These are phyloP conservation scores for Canariomyces notabilis DNA, from an alignment of 2,329 filamentous ascomycete genomes.

Conservation along the genomic window DNA sequence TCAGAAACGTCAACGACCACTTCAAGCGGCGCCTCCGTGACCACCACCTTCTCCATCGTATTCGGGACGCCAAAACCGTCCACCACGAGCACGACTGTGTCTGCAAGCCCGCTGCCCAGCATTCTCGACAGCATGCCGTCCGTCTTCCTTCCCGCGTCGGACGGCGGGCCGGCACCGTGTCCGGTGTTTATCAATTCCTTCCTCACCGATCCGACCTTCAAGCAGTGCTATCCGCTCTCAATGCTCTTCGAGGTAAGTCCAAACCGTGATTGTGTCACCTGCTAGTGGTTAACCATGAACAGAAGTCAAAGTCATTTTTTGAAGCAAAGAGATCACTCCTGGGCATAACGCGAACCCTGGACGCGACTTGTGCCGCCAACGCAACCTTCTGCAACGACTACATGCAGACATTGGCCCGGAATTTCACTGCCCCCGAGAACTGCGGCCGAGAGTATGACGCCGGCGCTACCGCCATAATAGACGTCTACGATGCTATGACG, in stretches of 20 bases:
- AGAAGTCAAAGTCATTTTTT: slow-evolving; percentile 85
- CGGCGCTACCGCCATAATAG: slow-evolving; percentile 64
- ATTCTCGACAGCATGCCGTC: slow-evolving; percentile 63
- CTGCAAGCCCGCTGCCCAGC: slow-evolving; percentile 47
- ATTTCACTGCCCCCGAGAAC: slow-evolving; percentile 57
- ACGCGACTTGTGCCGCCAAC: slow-evolving; percentile 69
- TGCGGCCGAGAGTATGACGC: slow-evolving; percentile 67
- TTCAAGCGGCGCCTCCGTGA: slow-evolving; percentile 15
- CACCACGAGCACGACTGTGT: slow-evolving; percentile 27
- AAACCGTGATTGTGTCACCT: not conserved
- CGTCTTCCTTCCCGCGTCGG: slow-evolving; percentile 49
- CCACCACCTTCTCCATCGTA: slow-evolving; percentile 31
- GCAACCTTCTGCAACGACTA: slow-evolving; percentile 59
- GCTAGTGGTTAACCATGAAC: slow-evolving; percentile 10
- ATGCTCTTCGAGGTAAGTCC: slow-evolving; percentile 68
- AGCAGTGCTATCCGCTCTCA: slow-evolving; percentile 75
- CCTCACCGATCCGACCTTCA: slow-evolving; percentile 61
- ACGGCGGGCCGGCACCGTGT: slow-evolving; percentile 48
- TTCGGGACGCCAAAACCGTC: slow-evolving; percentile 25
- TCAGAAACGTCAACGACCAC: slow-evolving; percentile 17
- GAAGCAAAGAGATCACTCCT: slow-evolving; percentile 65
- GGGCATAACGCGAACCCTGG: slow-evolving; percentile 70
- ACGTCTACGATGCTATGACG: slow-evolving; percentile 70
- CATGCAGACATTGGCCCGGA: slow-evolving; percentile 59
- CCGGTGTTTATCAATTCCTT: slow-evolving; percentile 64